phyloP scores from a whole-genome alignment of 225 moss, liverwort and hornwort species.

The Sphagnum tenellum region DNA sequence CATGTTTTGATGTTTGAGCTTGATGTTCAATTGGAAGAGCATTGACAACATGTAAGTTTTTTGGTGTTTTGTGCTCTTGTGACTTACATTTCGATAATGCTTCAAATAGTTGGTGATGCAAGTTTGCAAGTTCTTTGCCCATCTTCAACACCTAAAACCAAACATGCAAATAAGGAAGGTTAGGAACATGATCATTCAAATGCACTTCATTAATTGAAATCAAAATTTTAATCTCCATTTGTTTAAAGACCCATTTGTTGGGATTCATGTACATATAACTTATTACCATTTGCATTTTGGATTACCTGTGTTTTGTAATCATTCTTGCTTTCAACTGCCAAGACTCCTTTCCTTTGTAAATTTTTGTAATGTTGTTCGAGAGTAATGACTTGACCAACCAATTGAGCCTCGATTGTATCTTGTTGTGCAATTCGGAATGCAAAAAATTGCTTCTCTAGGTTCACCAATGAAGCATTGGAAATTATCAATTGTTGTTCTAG shows the following conservation, averaged over 20 bases:
- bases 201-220: too few relatives aligned
- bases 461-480: conserved; percentile 29
- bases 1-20: conserved; percentile 30
- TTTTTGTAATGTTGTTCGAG: conserved; percentile 40
- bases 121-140: conserved; percentile 48
- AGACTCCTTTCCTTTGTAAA: conserved; percentile 31
- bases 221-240: too few relatives aligned
- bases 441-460: conserved; percentile 42
- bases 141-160: conserved; percentile 43
- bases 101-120: conserved; percentile 20
- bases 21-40: conserved; percentile 35
- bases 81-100: conserved; percentile 15
- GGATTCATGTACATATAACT: background rate
- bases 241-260: too few relatives aligned
- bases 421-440: conserved; percentile 37
- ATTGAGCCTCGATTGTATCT: conserved; percentile 39
- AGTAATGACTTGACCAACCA: conserved; percentile 29
- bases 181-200: background rate
- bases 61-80: conserved; percentile 11
- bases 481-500: conserved; percentile 34
- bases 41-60: too few relatives aligned
- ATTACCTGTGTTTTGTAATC: conserved; percentile 50
- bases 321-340: conserved; percentile 27
- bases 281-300: background rate
- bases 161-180: background rate